Percentiles rank a stretch among this genome's conserved stretches.
phyloP scores from a whole-genome alignment of 2,329 filamentous ascomycete species.

The Aspergillus cejpii region DNA sequence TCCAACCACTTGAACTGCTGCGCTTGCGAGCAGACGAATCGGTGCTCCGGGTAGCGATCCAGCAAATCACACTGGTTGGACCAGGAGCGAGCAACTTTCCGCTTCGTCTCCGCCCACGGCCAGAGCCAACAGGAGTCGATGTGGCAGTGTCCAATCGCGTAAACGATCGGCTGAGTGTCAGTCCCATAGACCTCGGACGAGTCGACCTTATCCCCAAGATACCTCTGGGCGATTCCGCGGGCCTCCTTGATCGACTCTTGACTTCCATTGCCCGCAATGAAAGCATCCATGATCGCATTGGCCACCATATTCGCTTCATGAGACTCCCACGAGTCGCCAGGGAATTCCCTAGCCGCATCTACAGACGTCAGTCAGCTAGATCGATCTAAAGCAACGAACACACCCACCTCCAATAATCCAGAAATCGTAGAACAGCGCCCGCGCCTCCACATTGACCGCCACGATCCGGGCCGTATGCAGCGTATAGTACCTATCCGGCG shows the following conservation, averaged over 20 bases:
- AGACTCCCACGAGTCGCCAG: conserved; percentile 77
- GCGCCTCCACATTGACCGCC: conserved; percentile 77
- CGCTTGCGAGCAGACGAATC: conserved; percentile 86
- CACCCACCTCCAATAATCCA: conserved; percentile 69
- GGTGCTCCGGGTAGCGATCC: conserved; percentile 88
- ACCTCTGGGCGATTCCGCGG: conserved; percentile 74
- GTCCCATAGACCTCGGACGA: conserved; percentile 76
- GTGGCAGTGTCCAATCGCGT: conserved; percentile 89
- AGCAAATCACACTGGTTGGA: conserved; percentile 93
- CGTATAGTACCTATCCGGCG: conserved; percentile 73
- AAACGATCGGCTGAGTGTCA: conserved; percentile 69
- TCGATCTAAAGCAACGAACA: neutral
- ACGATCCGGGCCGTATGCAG: conserved; percentile 76
- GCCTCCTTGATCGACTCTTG: conserved; percentile 70
- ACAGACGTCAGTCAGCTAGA: conserved; percentile 6
- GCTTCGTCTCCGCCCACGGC: conserved; percentile 96
- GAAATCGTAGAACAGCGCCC: conserved; percentile 80
- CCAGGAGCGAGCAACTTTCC: conserved; percentile 93
- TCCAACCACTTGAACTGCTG: conserved; percentile 99
- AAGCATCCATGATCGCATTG: conserved; percentile 84
- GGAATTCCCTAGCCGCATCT: conserved; percentile 88
- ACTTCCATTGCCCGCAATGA: conserved; percentile 67
- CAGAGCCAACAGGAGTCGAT: conserved; percentile 98
- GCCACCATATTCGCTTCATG: conserved; percentile 77
- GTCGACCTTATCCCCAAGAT: conserved; percentile 73